Base-by-base conservation (phyloP, 2,329 filamentous ascomycete genomes). In the Nothopassalora personata region DNA sequence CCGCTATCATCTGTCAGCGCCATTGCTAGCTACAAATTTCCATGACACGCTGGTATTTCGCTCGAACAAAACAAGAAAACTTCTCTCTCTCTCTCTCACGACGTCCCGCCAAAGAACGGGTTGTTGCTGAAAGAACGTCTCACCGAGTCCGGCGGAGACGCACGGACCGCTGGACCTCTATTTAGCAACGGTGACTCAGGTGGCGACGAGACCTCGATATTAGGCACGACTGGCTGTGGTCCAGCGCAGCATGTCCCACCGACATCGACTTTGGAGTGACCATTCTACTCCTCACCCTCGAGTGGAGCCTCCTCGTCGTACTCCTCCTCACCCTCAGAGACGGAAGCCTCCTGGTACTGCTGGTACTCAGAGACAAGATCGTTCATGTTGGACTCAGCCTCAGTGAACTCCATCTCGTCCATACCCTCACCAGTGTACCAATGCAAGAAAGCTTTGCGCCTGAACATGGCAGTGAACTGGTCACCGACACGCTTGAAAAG, bases 401-500 rank as follows among this genome's bases (percentile, higher is more conserved):
- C 94, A 76, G 94, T 99, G 85, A 99, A 99, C 84, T 99, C 94
- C 94, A 99, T 97, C 88, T 99, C 94, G 81, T 99, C 94, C 94
- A 99, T 99, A 83, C 94, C 94, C 86, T 99, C 94, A 76, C 92
- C 92, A 86, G 94, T 99, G 83, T 99, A 99, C 94, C 94, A 99
- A 85, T 97, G 94, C 87, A 99, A 90, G 91, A 99, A 99, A 87
- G 94, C 94, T 90, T 97, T 99, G 83, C 94, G 91, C 83, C 94
- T 86, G 89, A 99, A 99, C 94, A 99, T 99, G 77, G 92, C 94
- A 81, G 89, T 92, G 87, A 99, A 99, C 83, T 99, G 94, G 80
- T 99, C 94, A 76, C 94, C 94, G 72, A 99, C 84, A 86, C 94
- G 93, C 91, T 99, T 97, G 90, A 99, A 99, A 73, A 99, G 90